A percentile compares a stretch with the other conserved stretches of the same genome.
These are phyloP conservation scores for Oryza brachyantha DNA, from an alignment of 176 grass and related monocot species.

Conservation along the genomic window DNA sequence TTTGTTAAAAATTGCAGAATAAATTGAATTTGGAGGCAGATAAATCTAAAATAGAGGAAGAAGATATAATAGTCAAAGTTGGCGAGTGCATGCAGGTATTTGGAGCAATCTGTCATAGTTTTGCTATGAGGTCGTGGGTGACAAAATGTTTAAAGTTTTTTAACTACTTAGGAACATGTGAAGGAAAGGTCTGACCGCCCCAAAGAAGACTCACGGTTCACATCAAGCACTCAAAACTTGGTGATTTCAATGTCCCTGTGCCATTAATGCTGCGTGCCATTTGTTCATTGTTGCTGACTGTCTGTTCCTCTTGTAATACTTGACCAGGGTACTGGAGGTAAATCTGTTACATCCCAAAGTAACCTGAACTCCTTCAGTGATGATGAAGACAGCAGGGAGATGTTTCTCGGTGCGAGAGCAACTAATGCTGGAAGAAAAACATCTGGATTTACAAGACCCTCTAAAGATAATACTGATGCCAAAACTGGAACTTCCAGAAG, in stretches of 20 bases:
- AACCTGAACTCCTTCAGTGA: slow-evolving; percentile 60
- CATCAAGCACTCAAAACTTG: slow-evolving; percentile 63
- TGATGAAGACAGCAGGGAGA: slow-evolving; percentile 67
- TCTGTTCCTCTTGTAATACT: slow-evolving; percentile 20
- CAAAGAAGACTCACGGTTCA: slow-evolving; percentile 45
- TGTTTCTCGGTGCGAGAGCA: slow-evolving; percentile 39
- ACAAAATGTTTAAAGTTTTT: slow-evolving; percentile 20
- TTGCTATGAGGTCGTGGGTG: background rate
- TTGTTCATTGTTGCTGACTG: background rate
- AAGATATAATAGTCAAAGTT: slow-evolving; percentile 85
- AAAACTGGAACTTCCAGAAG: slow-evolving; percentile 47
- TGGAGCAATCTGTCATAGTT: slow-evolving; percentile 6
- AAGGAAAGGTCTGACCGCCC: slow-evolving; percentile 66
- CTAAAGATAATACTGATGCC: slow-evolving; percentile 46
- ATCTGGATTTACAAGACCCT: slow-evolving; percentile 51
- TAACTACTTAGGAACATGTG: slow-evolving; percentile 56
- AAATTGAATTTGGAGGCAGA: slow-evolving; percentile 74
- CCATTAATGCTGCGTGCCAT: background rate
- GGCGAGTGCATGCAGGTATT: slow-evolving; percentile 79
- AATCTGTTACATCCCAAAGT: slow-evolving; percentile 46
- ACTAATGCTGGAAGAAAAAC: slow-evolving; percentile 39
- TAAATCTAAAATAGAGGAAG: slow-evolving; percentile 69
- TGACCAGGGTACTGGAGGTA: slow-evolving; percentile 45
- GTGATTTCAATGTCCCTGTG: slow-evolving; percentile 29
- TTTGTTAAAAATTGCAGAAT: slow-evolving; percentile 51